These are phyloP conservation scores for Ceratobasidium sp. DNA, from an alignment of 1,284 basidiomycete genomes.

Conservation along the genomic window DNA sequence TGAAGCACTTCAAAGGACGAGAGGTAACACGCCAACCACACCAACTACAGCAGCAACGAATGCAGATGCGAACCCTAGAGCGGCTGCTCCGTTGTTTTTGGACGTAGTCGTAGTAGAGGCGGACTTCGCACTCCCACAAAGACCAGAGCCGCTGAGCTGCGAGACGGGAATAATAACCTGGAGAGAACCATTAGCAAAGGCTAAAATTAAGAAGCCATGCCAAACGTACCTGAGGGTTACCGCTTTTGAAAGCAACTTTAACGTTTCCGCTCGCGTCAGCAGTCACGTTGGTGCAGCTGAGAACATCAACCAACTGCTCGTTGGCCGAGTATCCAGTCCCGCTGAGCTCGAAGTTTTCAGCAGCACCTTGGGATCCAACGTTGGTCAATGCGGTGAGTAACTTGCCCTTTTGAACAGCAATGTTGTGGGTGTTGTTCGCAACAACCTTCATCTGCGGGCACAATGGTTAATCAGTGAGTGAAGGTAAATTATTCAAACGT, in stretches of 20 bases:
- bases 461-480: neutral
- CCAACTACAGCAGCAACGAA: constrained; percentile 3
- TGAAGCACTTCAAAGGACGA: neutral
- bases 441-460: constrained; percentile 54
- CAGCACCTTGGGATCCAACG: constrained; percentile 55
- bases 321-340: constrained; percentile 54
- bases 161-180: constrained; percentile 39
- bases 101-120: constrained; percentile 1
- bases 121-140: constrained; percentile 37
- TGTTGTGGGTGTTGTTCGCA: constrained; percentile 53
- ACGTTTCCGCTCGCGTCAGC: constrained; percentile 58
- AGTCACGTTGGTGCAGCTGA: constrained; percentile 59
- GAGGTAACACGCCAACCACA: constrained; percentile 6
- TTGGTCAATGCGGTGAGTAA: constrained; percentile 72
- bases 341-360: constrained; percentile 43
- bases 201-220: neutral
- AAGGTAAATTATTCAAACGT: neutral
- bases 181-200: neutral
- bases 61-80: constrained; percentile 1
- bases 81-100: constrained; percentile 5
- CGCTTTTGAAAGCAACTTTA: constrained; percentile 48
- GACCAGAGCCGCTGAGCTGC: constrained; percentile 34
- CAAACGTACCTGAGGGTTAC: constrained; percentile 54
- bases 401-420: constrained; percentile 69
- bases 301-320: constrained; percentile 65